Conservation (phyloP, 495 filamentous ascomycete genomes). For the Penicillium steckii region DNA sequence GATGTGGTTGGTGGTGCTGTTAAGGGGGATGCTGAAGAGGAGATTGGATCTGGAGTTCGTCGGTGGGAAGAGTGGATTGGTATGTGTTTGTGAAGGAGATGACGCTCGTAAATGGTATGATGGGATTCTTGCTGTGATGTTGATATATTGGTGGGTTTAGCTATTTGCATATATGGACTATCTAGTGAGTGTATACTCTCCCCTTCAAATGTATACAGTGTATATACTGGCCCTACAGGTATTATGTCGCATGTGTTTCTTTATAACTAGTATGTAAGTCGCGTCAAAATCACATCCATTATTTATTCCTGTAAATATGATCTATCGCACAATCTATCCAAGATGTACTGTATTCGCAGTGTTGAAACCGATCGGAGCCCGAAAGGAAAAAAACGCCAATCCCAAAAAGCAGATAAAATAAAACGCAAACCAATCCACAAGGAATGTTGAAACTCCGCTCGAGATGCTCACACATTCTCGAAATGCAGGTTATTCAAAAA, state of each 20-base stretch:
- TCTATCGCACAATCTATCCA: constrained; percentile 12
- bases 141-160: neutral
- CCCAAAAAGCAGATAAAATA: constrained; percentile 4
- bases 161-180: neutral
- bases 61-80: constrained; percentile 92
- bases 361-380: constrained; percentile 18
- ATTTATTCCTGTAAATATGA: neutral
- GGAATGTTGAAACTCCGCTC: constrained; percentile 26
- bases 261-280: too few relatives aligned
- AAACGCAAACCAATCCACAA: constrained; percentile 7
- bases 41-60: constrained; percentile 59
- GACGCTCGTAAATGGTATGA: too few relatives aligned
- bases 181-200: neutral
- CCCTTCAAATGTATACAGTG: constrained; percentile 5
- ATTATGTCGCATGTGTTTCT: too few relatives aligned
- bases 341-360: constrained; percentile 7
- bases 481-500: constrained; percentile 11
- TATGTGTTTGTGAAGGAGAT: constrained; percentile 44
- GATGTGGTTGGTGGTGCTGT: constrained; percentile 79
- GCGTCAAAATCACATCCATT: neutral
- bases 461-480: constrained; percentile 3
- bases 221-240: too few relatives aligned
- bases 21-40: constrained; percentile 56
- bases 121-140: neutral
- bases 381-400: constrained; percentile 16